Percentiles rank a stretch among this genome's conserved stretches.
These are phyloP conservation scores for Botrytis medusae DNA, from an alignment of 2,329 filamentous ascomycete genomes.

Conservation along the genomic window DNA sequence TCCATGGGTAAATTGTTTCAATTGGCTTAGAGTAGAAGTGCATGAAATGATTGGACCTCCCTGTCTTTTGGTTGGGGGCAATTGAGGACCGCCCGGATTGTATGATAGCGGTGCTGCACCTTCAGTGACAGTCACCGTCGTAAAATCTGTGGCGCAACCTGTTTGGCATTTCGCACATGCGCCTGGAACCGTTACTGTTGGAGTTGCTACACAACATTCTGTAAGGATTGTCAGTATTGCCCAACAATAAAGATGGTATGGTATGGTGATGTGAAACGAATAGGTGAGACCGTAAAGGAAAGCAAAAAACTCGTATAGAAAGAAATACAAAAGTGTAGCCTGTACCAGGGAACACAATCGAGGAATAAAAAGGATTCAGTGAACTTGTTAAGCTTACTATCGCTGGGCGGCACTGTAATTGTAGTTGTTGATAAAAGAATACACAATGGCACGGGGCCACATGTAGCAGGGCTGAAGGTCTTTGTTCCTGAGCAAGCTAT, in stretches of 20 bases:
- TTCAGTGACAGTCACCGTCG: conserved; percentile 14
- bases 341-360: background rate
- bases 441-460: conserved; percentile 22
- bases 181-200: conserved; percentile 34
- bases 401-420: conserved; percentile 42
- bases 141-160: conserved; percentile 31
- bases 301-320: background rate
- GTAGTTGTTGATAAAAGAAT: conserved; percentile 35
- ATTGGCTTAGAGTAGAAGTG: conserved; percentile 1
- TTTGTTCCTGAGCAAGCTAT: conserved; percentile 20
- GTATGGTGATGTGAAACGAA: background rate
- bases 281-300: background rate
- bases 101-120: background rate
- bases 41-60: background rate
- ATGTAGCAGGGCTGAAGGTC: conserved; percentile 10
- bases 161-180: conserved; percentile 36
- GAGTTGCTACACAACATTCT: conserved; percentile 33
- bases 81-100: conserved; percentile 10
- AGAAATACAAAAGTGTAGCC: background rate
- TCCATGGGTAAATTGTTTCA: background rate
- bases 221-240: background rate
- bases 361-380: conserved; percentile 35
- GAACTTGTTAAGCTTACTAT: background rate
- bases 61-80: conserved; percentile 5
- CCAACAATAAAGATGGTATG: background rate